Conservation (phyloP, 306 rosid species). For the Castanea crenata region DNA sequence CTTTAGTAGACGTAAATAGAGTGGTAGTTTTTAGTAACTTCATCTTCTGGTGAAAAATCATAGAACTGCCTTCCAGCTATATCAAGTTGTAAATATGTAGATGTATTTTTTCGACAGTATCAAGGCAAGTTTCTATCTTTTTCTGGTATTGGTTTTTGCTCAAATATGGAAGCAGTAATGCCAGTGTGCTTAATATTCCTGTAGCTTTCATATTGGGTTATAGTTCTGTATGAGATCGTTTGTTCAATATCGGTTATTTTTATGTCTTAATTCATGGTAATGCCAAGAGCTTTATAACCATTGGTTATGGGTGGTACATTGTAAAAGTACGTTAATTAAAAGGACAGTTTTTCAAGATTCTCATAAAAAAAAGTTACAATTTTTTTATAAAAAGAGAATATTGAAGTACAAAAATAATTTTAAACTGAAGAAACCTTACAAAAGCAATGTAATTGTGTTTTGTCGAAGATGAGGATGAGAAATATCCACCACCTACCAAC, state of each 20-base stretch:
- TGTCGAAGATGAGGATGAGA: no score
- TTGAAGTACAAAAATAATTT: no score
- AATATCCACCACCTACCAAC: no score
- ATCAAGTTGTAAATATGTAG: conserved; percentile 37
- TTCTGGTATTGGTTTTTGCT: conserved; percentile 23
- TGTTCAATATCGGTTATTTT: not conserved
- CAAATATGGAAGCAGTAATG: not conserved
- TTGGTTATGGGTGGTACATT: no score
- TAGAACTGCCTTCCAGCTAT: conserved; percentile 16
- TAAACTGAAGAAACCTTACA: no score
- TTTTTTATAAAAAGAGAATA: no score
- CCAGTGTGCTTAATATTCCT: conserved; percentile 13
- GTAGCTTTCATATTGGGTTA: conserved; percentile 26
- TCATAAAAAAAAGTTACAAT: no score
- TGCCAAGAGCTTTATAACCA: no score
- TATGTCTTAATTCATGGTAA: not conserved
- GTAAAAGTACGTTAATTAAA: no score
- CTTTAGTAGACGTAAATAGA: conserved; percentile 48
- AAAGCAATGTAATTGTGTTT: no score
- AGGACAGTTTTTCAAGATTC: no score
- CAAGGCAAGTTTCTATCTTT: conserved; percentile 19
- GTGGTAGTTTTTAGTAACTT: conserved; percentile 12
- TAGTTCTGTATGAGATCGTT: conserved; percentile 27
- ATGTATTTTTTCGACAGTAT: conserved; percentile 14
- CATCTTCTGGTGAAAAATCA: conserved; percentile 25